phyloP scores from a whole-genome alignment of 73 alveolate genomes.

The Effrenium voratum region DNA sequence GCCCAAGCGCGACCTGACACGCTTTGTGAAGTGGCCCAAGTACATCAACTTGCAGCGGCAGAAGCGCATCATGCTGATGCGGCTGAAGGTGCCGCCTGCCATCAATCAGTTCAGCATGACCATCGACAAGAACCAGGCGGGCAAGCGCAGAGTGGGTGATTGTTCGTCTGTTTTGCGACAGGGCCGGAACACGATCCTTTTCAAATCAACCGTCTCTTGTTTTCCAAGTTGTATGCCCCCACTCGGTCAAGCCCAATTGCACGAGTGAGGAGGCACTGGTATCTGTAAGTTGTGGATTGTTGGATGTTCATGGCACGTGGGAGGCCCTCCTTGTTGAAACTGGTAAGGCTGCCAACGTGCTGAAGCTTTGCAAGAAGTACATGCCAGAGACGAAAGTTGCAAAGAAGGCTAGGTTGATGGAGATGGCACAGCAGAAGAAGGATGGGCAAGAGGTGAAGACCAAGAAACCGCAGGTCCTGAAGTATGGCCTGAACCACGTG shows the following conservation, averaged over 20 bases:
- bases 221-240: too few relatives aligned
- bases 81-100: conserved; percentile 99
- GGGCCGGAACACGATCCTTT: too few relatives aligned
- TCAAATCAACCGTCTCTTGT: too few relatives aligned
- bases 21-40: conserved; percentile 99
- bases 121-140: too few relatives aligned
- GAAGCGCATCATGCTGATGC: conserved; percentile 98
- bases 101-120: conserved; percentile 98
- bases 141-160: too few relatives aligned
- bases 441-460: too few relatives aligned
- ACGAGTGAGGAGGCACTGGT: too few relatives aligned
- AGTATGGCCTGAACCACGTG: conserved; percentile 99
- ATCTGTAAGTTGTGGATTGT: too few relatives aligned
- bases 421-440: conserved; percentile 97
- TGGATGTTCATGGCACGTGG: too few relatives aligned
- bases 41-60: conserved; percentile 99
- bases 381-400: conserved; percentile 99
- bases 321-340: too few relatives aligned
- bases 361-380: conserved; percentile 97
- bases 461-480: conserved; percentile 96
- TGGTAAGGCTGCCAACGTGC: conserved; percentile 96
- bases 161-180: too few relatives aligned
- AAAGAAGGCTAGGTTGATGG: conserved; percentile 98
- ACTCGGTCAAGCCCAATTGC: too few relatives aligned
- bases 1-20: conserved; percentile 98